phyloP scores from a whole-genome alignment of 345 rosid genomes.

The Abelmoschus esculentus region DNA sequence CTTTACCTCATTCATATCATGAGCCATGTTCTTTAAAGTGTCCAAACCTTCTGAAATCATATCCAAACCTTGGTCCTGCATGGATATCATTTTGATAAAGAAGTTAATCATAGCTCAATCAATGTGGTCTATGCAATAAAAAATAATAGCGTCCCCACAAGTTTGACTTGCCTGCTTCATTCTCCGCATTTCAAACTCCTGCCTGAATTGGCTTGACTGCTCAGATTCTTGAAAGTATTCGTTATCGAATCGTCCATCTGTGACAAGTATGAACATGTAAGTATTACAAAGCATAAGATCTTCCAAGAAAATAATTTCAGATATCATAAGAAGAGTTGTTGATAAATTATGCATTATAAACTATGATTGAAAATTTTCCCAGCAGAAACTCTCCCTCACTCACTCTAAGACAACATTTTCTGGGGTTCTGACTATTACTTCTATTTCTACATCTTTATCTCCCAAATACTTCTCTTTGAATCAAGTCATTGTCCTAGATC shows the following conservation, averaged over 20 bases:
- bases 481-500: background rate
- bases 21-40: conserved; percentile 93
- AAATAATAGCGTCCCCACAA: background rate
- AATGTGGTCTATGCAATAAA: background rate
- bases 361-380: background rate
- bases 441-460: background rate
- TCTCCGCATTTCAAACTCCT: conserved; percentile 93
- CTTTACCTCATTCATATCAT: conserved; percentile 90
- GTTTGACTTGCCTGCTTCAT: conserved; percentile 61
- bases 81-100: conserved; percentile 11
- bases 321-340: background rate
- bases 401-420: background rate
- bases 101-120: conserved; percentile 1
- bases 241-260: conserved; percentile 74
- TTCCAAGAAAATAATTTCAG: background rate
- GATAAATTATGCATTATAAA: background rate
- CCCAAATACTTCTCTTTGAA: background rate
- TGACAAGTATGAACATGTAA: background rate
- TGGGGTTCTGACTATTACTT: background rate
- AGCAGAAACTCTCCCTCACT: background rate
- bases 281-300: background rate
- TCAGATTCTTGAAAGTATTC: conserved; percentile 83
- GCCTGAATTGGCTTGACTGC: conserved; percentile 69
- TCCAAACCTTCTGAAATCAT: conserved; percentile 92
- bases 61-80: conserved; percentile 91